Evolutionary conservation across 2,329 filamentous ascomycete genomes (phyloP), one percentile per base, ranked within the genome.

Genomic region (Talaromyces atroroseus): DNA sequence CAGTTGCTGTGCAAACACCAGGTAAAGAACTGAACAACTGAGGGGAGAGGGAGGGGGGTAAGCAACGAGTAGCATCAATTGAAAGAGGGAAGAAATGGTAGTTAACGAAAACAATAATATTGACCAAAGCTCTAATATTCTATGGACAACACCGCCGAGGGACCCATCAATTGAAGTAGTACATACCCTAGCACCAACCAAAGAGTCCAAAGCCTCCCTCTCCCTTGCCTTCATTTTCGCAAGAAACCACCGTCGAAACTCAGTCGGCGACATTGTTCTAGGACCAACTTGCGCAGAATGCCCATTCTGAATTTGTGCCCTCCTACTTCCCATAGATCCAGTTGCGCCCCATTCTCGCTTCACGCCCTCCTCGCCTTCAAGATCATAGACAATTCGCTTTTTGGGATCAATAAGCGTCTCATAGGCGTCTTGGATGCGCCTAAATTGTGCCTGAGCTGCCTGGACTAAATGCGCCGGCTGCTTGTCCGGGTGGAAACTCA

Each of bases 401-500:
- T 69, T 62, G 11, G 70, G 66, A 57, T 77, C 73, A 21, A 71
- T 65, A 6, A 77, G 66, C 5, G 71, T 71, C 56, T 74, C 71
- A 55, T 76, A 76, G 18, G 74, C 74, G n/a, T 68, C 66, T 20
- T 67, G 67, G 54, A 77, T 72, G 34, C 62, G 66, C 44, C 61
- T 65, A 56, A 74, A 76, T n/a, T 76, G 69, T 10, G 58, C 61
- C 57, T 68, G 61, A 7, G 74, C 74, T 0, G 68, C 66, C 18
- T 72, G 67, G 40, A 66, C 70, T 34, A 71, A 62, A 42, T 74
- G 65, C 38, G 65, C 50, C 4, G 74, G 74, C 54, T 77, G 74
- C 59, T 76, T 76, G 61, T 77, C 74, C 18, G 74, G 74, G 51
- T 77, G 74, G 56, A 77, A 76, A 59, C 70, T 74, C 23, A 76